Evolutionary conservation across 352 stramenopile genomes (phyloP).

Genomic region (Pythium plurisporium): DNA sequence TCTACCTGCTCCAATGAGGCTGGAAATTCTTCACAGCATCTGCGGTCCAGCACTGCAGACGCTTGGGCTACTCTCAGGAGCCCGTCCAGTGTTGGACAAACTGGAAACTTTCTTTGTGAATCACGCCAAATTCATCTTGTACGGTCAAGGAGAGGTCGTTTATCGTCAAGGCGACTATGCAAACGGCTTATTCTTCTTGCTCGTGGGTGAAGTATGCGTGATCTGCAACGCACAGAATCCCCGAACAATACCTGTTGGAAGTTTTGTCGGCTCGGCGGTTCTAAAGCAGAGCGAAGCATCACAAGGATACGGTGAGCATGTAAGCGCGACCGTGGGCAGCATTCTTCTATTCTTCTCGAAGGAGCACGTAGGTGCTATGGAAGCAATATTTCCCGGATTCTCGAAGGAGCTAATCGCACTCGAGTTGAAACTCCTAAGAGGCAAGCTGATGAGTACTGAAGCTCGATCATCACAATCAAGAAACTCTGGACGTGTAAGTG

Average conservation of each 20-base stretch:
- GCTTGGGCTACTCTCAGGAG: conserved; percentile 37
- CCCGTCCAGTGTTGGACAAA: conserved; percentile 36
- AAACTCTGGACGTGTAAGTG: background rate
- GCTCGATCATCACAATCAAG: background rate
- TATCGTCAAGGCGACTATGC: conserved; percentile 61
- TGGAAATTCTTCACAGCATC: conserved; percentile 58
- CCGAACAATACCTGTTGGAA: conserved; percentile 37
- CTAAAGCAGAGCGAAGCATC: conserved; percentile 21
- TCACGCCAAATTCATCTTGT: conserved; percentile 69
- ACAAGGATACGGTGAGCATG: conserved; percentile 30
- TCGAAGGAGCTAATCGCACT: conserved; percentile 18
- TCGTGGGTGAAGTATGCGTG: conserved; percentile 49
- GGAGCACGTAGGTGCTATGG: conserved; percentile 21
- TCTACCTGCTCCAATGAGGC: conserved; percentile 53
- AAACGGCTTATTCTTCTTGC: conserved; percentile 50
- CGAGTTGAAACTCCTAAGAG: conserved; percentile 25
- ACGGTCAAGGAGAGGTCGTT: conserved; percentile 56
- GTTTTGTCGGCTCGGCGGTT: conserved; percentile 48
- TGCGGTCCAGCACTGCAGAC: conserved; percentile 59
- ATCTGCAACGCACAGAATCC: conserved; percentile 31
- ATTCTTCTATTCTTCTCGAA: conserved; percentile 31
- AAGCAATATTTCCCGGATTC: conserved; percentile 26
- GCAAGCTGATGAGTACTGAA: conserved; percentile 15
- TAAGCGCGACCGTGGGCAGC: conserved; percentile 28
- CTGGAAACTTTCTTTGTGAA: conserved; percentile 59